These are phyloP conservation scores for Fusarium decemcellulare DNA, from an alignment of 2,329 filamentous ascomycete species.

Conservation along the genomic window DNA sequence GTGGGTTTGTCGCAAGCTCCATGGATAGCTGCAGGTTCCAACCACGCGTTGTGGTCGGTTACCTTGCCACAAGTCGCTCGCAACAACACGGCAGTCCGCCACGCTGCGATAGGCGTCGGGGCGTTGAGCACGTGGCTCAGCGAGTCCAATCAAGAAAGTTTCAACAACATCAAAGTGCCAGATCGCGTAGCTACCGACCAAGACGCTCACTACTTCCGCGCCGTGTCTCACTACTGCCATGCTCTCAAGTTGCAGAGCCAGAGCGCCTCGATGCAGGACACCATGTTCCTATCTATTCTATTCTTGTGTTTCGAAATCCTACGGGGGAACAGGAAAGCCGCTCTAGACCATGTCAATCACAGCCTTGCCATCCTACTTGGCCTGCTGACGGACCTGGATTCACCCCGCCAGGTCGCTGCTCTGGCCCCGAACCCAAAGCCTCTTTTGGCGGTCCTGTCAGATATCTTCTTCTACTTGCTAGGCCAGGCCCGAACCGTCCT, in stretches of 20 bases:
- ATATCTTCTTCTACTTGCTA: constrained; percentile 32
- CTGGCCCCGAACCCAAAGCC: constrained; percentile 42
- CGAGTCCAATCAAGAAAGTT: background rate
- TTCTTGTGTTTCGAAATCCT: constrained; percentile 51
- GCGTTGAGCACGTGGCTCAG: constrained; percentile 42
- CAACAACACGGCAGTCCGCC: constrained; percentile 45
- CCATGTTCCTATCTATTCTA: constrained; percentile 51
- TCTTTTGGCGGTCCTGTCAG: constrained; percentile 29
- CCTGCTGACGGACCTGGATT: constrained; percentile 46
- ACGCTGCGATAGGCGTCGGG: constrained; percentile 52
- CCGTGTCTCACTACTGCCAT: constrained; percentile 53
- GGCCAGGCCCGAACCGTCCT: constrained; percentile 32
- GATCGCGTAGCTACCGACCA: background rate
- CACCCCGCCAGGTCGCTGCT: constrained; percentile 10
- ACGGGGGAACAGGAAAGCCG: constrained; percentile 49
- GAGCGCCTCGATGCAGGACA: constrained; percentile 45
- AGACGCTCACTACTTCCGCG: constrained; percentile 48
- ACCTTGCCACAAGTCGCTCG: constrained; percentile 50
- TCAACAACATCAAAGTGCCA: background rate
- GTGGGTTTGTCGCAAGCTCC: constrained; percentile 45
- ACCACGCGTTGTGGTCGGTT: constrained; percentile 46
- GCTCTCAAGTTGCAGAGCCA: constrained; percentile 50
- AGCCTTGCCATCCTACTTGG: constrained; percentile 51
- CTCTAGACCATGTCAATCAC: constrained; percentile 54
- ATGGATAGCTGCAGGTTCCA: constrained; percentile 47